These are phyloP conservation scores for Acanthamoeba quina DNA, from an alignment of 208 protist genomes.

Conservation along the genomic window DNA sequence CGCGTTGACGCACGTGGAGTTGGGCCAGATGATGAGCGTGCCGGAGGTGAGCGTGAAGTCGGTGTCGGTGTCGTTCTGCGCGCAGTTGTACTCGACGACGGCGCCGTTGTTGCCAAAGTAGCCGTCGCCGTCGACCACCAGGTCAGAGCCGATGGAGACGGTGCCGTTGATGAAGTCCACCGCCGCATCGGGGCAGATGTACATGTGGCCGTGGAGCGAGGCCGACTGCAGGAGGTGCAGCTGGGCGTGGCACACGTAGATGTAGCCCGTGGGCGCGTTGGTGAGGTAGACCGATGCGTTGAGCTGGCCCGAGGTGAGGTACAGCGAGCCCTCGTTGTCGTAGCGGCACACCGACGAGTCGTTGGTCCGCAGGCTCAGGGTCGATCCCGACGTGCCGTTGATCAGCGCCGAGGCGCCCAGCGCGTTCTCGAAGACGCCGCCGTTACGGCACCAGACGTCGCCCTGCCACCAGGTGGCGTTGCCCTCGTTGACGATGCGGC, in stretches of 20 bases:
- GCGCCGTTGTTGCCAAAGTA: slow-evolving; percentile 26
- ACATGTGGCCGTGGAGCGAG: slow-evolving; percentile 16
- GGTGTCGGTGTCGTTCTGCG: slow-evolving; percentile 63
- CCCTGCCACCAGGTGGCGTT: slow-evolving; percentile 45
- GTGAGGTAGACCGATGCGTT: slow-evolving; percentile 38
- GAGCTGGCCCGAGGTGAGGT: slow-evolving; percentile 43
- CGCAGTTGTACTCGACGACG: slow-evolving; percentile 34
- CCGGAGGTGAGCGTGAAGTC: slow-evolving; percentile 41
- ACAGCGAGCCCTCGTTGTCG: slow-evolving; percentile 57
- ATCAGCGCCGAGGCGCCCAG: neutral
- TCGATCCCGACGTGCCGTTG: neutral
- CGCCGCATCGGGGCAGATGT: slow-evolving; percentile 25
- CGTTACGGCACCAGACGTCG: slow-evolving; percentile 35
- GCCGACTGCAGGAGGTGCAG: slow-evolving; percentile 37
- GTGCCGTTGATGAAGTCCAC: slow-evolving; percentile 48
- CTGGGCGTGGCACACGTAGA: slow-evolving; percentile 68
- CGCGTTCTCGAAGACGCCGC: slow-evolving; percentile 34
- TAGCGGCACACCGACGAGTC: slow-evolving; percentile 41
- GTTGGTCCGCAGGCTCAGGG: slow-evolving; percentile 29
- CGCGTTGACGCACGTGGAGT: slow-evolving; percentile 39
- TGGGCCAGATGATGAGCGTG: slow-evolving; percentile 71
- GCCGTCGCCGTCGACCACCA: slow-evolving; percentile 26
- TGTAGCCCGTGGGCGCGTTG: slow-evolving; percentile 64
- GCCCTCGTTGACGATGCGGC: slow-evolving; percentile 43
- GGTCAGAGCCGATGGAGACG: slow-evolving; percentile 4